Evolutionary conservation across 2,329 filamentous ascomycete genomes (phyloP).

Genomic region (Ceratocystis eucalypticola): DNA sequence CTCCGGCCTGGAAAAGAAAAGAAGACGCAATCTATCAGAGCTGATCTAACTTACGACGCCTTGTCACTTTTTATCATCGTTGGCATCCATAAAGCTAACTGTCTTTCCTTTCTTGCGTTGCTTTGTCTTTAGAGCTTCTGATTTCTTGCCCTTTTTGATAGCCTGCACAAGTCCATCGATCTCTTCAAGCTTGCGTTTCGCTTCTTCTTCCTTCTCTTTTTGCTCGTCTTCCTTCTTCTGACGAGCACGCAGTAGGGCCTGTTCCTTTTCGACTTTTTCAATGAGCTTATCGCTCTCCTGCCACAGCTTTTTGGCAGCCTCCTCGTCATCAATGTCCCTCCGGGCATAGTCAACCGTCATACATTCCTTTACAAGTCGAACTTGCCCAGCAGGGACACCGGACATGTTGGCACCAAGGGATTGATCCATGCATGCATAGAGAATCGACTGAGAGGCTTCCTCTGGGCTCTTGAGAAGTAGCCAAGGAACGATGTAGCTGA

Average conservation of each 20-base stretch:
- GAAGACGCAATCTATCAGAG: not conserved
- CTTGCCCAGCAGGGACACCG: slow-evolving; percentile 46
- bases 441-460: slow-evolving; percentile 73
- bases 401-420: slow-evolving; percentile 31
- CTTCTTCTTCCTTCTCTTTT: slow-evolving; percentile 25
- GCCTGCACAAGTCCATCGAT: slow-evolving; percentile 28
- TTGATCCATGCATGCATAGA: slow-evolving; percentile 75
- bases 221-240: slow-evolving; percentile 29
- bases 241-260: slow-evolving; percentile 43
- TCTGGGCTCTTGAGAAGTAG: slow-evolving; percentile 71
- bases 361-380: slow-evolving; percentile 78
- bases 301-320: slow-evolving; percentile 74
- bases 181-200: slow-evolving; percentile 25
- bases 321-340: slow-evolving; percentile 63
- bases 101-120: slow-evolving; percentile 25
- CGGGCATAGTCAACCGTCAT: slow-evolving; percentile 58
- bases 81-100: slow-evolving; percentile 16
- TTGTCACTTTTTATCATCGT: slow-evolving; percentile 22
- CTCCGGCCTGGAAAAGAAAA: not conserved
- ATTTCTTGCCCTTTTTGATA: slow-evolving; percentile 28
- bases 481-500: slow-evolving; percentile 73
- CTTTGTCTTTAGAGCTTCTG: slow-evolving; percentile 25
- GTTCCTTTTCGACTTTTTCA: slow-evolving; percentile 66
- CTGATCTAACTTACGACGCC: slow-evolving; percentile 9
- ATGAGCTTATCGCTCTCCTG: slow-evolving; percentile 76